Evolutionary conservation across 768 basidiomycete species (phyloP), one percentile per base, ranked within the genome.

Genomic region (Tulasnella sp.): DNA sequence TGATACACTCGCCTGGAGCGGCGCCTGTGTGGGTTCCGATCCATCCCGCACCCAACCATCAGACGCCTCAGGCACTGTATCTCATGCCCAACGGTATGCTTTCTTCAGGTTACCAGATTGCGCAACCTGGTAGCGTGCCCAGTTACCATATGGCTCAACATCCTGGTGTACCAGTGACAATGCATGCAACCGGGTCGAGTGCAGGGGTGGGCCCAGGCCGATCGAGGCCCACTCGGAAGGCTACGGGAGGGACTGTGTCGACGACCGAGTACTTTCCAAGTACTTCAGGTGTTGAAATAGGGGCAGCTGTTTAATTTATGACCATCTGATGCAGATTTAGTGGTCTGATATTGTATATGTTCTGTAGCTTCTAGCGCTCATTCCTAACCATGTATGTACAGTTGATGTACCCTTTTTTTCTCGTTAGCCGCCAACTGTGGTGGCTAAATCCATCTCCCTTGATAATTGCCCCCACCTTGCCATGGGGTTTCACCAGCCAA

Each of bases 1-100:
- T 22, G 46, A 59, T 59, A 31, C 45, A 38, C 30, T 31, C 29
- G n/a, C 57, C 57, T 22, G 57, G 57, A 4, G 24, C 34, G 4
- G 45, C 34, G 17, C 27, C 48, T 3, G 38, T 59, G 5, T 59
- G 57, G 57, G 48, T 50, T 12, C 54, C 38, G 7, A 43, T 56
- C 42, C 34, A 44, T 19, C 25, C 41, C 12, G 21, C 54, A 29
- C 49, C 45, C 21, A 22, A 22, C 17, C 30, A 34, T 15, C 54
- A 44, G 22, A 38, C 54, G 24, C 57, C 57, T 19, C 19, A 49
- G 48, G 31, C 46, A 31, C 57, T 46, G 27, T 46, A 38, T 31
- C 24, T 38, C 24, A 41, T 8, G 31, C 19, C 52, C 15, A 38
- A 27, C 27, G 17, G 27, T 4, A 9, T 43, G 3, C 54, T 41